Evolutionary conservation across 1,284 basidiomycete genomes (phyloP).

Genomic region (Ustilago bromivora): DNA sequence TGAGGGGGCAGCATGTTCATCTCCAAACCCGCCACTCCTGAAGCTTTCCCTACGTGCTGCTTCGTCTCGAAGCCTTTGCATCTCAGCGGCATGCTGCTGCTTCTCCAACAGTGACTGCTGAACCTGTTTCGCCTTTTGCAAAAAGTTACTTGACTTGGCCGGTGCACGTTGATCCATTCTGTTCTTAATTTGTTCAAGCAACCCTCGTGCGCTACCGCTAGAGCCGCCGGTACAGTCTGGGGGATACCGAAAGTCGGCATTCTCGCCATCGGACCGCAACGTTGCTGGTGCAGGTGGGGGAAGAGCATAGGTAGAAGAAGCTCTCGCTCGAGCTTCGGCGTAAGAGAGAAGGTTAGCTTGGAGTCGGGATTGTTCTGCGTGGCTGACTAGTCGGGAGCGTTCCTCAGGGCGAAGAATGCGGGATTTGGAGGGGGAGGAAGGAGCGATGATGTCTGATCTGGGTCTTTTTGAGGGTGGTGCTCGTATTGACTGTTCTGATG

Average conservation of each 20-base stretch:
- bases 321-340: slow-evolving; percentile 34
- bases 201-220: slow-evolving; percentile 19
- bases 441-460: slow-evolving; percentile 23
- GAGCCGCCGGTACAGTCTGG: slow-evolving; percentile 14
- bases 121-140: slow-evolving; percentile 41
- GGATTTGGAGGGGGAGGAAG: slow-evolving; percentile 30
- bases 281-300: background rate
- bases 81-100: slow-evolving; percentile 22
- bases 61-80: slow-evolving; percentile 19
- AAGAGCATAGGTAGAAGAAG: slow-evolving; percentile 8
- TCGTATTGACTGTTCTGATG: background rate
- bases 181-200: slow-evolving; percentile 41
- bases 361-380: slow-evolving; percentile 22
- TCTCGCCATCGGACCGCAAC: background rate
- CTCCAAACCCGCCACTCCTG: slow-evolving; percentile 29
- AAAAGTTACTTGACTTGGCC: slow-evolving; percentile 29
- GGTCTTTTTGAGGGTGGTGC: slow-evolving; percentile 13
- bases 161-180: slow-evolving; percentile 26
- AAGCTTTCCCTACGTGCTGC: slow-evolving; percentile 24
- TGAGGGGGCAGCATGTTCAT: slow-evolving; percentile 1
- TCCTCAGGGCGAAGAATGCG: background rate
- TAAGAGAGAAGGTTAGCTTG: slow-evolving; percentile 30
- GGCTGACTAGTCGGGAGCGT: slow-evolving; percentile 6
- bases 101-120: slow-evolving; percentile 46
- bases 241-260: slow-evolving; percentile 23